phyloP scores from a whole-genome alignment of 2,329 filamentous ascomycete genomes.

The Neopestalotiopsis sp. region DNA sequence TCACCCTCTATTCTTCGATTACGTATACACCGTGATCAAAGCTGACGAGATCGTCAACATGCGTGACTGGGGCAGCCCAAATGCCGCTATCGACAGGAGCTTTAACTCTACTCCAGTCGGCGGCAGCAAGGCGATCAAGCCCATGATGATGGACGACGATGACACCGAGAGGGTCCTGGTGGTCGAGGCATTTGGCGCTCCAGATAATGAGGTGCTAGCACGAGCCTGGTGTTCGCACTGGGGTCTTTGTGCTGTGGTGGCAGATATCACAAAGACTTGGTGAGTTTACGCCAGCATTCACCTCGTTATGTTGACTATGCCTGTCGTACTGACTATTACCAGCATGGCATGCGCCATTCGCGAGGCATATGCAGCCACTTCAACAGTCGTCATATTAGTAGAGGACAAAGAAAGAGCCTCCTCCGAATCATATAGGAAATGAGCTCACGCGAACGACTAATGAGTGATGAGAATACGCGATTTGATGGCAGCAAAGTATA shows the following conservation, averaged over 20 bases:
- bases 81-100: constrained; percentile 21
- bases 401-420: constrained; percentile 47
- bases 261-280: constrained; percentile 73
- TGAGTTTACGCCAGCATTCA: constrained; percentile 41
- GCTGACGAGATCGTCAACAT: constrained; percentile 71
- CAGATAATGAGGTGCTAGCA: constrained; percentile 78
- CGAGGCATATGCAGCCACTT: constrained; percentile 75
- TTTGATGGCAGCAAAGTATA: background rate
- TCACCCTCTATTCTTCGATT: constrained; percentile 76
- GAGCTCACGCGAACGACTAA: background rate
- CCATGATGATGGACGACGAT: constrained; percentile 39
- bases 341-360: constrained; percentile 77
- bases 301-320: background rate
- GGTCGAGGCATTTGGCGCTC: constrained; percentile 74
- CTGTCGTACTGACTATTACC: constrained; percentile 23
- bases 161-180: constrained; percentile 72
- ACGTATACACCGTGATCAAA: constrained; percentile 62
- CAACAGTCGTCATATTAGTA: constrained; percentile 75
- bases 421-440: background rate
- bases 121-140: constrained; percentile 27
- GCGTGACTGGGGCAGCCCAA: constrained; percentile 65
- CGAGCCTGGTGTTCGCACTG: constrained; percentile 80
- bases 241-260: constrained; percentile 74
- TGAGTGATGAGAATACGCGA: background rate
- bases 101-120: constrained; percentile 30